Conservation (phyloP, 768 basidiomycete species). For the Amanita jacksonii region DNA sequence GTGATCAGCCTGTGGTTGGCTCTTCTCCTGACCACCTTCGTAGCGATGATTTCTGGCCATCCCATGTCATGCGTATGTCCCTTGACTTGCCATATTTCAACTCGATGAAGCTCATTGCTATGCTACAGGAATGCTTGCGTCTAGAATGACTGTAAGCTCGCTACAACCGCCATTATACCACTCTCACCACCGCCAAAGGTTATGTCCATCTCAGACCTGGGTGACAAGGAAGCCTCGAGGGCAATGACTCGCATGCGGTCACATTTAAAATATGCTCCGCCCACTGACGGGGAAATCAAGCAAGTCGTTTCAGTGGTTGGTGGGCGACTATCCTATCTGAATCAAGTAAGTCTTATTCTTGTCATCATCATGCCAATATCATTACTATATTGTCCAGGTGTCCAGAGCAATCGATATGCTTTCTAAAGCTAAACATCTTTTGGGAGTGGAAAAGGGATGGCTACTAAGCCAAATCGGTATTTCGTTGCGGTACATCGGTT, state of each 20-base stretch:
- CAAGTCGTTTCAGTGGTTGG: slow-evolving; percentile 58
- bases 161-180: neutral
- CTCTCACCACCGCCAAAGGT: slow-evolving; percentile 29
- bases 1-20: slow-evolving; percentile 15
- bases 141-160: slow-evolving; percentile 56
- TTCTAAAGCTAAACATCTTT: slow-evolving; percentile 51
- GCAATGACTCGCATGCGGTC: slow-evolving; percentile 47
- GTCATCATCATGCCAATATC: neutral
- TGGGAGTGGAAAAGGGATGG: slow-evolving; percentile 73
- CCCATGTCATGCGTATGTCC: slow-evolving; percentile 47
- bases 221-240: slow-evolving; percentile 42
- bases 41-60: slow-evolving; percentile 84
- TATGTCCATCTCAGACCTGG: slow-evolving; percentile 65
- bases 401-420: slow-evolving; percentile 54
- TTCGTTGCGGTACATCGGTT: slow-evolving; percentile 2
- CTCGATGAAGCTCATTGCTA: slow-evolving; percentile 5
- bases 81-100: neutral
- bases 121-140: slow-evolving; percentile 52
- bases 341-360: slow-evolving; percentile 29
- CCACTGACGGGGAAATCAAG: slow-evolving; percentile 24
- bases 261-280: slow-evolving; percentile 23
- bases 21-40: slow-evolving; percentile 12
- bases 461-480: slow-evolving; percentile 65
- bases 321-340: slow-evolving; percentile 72
- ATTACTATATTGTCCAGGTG: slow-evolving; percentile 23